Evolutionary conservation across 371 early-diverging fungal genomes (phyloP), one percentile per base, ranked within the genome.

Genomic region (Mucor irregularis): DNA sequence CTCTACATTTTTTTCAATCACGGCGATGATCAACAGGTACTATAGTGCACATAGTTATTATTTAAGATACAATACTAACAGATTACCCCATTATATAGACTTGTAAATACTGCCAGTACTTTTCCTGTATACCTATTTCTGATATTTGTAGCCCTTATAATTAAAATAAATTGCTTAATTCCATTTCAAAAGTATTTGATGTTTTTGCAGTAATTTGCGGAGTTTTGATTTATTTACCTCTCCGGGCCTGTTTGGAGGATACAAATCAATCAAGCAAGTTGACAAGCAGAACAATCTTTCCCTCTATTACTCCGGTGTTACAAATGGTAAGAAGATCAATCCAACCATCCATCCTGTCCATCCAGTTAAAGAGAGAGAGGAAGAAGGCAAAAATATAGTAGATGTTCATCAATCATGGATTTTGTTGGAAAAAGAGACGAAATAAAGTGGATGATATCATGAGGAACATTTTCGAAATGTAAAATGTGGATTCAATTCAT

Each of bases 81-180:
- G n/a, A 21, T 52, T 2, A 11, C 11, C 6, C 16, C n/a, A 14
- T 26, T 14, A 3, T 22, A 25, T 57, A 63, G 58, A 40, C 40
- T 5, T 63, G 58, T 17, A 16, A 37, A 1, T 53, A 33, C 26
- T 63, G 58, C 35, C 57, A 58, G 48, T 63, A 49, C 21, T 43
- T 63, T 24, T 47, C 64, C 1, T 58, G 64, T 31, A 35, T 64
- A 10, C 59, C 64, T 25, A 53, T 58, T 33, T 29, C 53, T 11
- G 30, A 58, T 34, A 24, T 58, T 34, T 63, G 64, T 22, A 46
- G 37, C 21, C 44, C 51, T 31, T 31, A 31, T 31, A 8, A 8
- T 30, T 10, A 30, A 30, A 30, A 30, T 30, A 30, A 30, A 30
- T 31, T 11, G 9, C 6, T 11, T 31, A 9, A 45, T 28, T 9